Percentiles rank a stretch among this genome's conserved stretches.
Conservation (phyloP, 163 green algal genomes). For the Coccomyxa subellipsoidea region DNA sequence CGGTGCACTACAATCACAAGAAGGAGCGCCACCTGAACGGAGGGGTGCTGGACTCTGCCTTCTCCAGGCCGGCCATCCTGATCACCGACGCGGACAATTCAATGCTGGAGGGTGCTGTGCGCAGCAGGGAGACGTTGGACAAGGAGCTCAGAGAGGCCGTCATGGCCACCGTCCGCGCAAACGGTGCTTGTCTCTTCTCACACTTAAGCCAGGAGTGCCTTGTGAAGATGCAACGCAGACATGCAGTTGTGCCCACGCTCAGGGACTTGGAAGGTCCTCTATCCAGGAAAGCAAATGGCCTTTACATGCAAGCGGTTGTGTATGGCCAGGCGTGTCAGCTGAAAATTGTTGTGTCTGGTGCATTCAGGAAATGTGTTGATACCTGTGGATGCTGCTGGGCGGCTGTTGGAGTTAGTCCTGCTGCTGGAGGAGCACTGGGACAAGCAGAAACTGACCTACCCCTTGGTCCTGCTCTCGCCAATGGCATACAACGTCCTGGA, state of each 20-base stretch:
- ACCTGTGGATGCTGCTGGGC: slow-evolving; percentile 77
- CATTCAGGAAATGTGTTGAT: slow-evolving; percentile 75
- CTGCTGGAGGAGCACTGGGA: slow-evolving; percentile 80
- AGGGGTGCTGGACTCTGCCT: slow-evolving; percentile 54
- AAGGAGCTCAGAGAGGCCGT: slow-evolving; percentile 51
- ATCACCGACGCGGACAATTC: slow-evolving; percentile 57
- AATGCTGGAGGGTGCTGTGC: background rate
- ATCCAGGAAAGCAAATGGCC: too few species aligned
- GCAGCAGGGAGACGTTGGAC: slow-evolving; percentile 25
- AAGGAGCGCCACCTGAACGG: slow-evolving; percentile 71
- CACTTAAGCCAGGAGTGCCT: background rate
- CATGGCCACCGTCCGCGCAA: slow-evolving; percentile 64
- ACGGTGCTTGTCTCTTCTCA: slow-evolving; percentile 35
- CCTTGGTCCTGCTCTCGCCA: slow-evolving; percentile 63
- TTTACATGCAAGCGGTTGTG: too few species aligned
- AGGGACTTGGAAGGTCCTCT: too few species aligned
- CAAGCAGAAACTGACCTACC: slow-evolving; percentile 53
- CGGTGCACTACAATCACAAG: slow-evolving; percentile 74
- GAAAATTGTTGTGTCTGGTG: background rate
- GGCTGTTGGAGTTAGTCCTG: slow-evolving; percentile 88
- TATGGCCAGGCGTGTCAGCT: too few species aligned
- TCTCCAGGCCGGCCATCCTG: slow-evolving; percentile 71
- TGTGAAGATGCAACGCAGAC: too few species aligned
- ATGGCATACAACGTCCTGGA: slow-evolving; percentile 71
- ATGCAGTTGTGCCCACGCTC: too few species aligned